Base-by-base conservation (phyloP, 1,284 basidiomycete genomes). In the Malassezia psittaci region DNA sequence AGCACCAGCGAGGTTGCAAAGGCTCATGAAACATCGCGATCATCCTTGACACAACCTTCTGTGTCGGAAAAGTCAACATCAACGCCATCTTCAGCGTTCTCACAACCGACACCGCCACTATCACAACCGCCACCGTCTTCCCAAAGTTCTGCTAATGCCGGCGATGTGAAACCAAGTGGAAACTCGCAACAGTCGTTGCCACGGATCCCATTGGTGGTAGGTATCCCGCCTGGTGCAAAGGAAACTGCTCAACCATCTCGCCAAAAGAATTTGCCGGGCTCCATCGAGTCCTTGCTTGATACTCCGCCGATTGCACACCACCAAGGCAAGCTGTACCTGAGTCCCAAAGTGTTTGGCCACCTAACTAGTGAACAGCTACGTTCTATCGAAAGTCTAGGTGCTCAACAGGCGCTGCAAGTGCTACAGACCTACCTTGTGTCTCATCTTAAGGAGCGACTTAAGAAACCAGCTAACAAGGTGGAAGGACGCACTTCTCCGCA, bases 351-450 rank as follows among this genome's bases (percentile, higher is more conserved):
- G 39, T 93, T 93, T 72, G 82, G 84, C 6, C 84, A 84, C 59
- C 80, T 93, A 10, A 83, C 84, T 1, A 77, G 80, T 34, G 83
- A 84, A 55, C 85, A 86, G 73, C 76, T 93, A 46, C 80, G 79
- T 52, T 83, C 86, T 52, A 78, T 91, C 41, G 86, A 89, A 74
- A 81, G 81, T 39, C 81, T 89, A 67, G 88, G 88, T 3, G 86
- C 87, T 1, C 83, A 86, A 71, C 84, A 86, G 66, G 88, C 89
- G 9, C 76, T 93, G 52, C 82, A 84, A 65, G 84, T 88, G 19
- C 77, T 93, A 47, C 88, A 89, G 64, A 82, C 82, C 1, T 86
- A 89, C 68, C 86, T 91, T 69, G 86, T 90, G 36, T 81, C 84
- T 47, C 87, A 85, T 60, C 78, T 90, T 68, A 90, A 90, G 77